phyloP scores from a whole-genome alignment of 179 eudicot species.

The Beta corolliflora region DNA sequence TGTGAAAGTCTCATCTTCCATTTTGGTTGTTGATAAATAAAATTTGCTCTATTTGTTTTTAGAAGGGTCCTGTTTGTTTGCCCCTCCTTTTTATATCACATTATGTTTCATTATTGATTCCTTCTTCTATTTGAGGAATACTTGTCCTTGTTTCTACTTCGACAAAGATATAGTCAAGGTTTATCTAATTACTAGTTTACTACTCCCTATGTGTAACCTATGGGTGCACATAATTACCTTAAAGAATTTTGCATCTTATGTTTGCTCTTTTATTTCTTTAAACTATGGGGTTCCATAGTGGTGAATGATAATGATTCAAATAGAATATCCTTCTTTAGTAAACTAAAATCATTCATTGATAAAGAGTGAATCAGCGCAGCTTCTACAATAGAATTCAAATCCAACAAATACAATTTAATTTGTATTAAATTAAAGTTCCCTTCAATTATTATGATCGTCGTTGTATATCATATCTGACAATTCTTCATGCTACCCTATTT shows the following conservation, averaged over 20 bases:
- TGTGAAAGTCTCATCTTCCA: conserved; percentile 6
- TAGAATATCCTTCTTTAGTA: no score
- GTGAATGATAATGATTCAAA: no score
- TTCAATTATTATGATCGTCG: no score
- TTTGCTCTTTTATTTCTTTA: neutral
- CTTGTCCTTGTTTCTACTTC: conserved; percentile 5
- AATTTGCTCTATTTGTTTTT: neutral
- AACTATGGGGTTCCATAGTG: no score
- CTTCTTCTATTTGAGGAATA: conserved; percentile 25
- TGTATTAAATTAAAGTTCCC: no score
- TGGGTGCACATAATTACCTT: neutral
- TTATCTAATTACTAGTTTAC: neutral
- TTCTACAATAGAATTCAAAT: no score
- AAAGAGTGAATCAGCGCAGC: no score
- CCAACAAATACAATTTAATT: no score
- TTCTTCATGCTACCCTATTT: no score
- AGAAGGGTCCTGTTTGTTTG: conserved; percentile 24
- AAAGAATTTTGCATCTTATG: neutral
- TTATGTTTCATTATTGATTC: neutral
- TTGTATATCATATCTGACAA: no score
- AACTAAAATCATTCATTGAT: no score
- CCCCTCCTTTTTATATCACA: conserved; percentile 14
- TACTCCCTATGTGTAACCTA: neutral
- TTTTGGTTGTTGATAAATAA: neutral
- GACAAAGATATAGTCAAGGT: neutral